Evolutionary conservation across 306 rosid species (phyloP).

Genomic region (Lithocarpus polystachyus): DNA sequence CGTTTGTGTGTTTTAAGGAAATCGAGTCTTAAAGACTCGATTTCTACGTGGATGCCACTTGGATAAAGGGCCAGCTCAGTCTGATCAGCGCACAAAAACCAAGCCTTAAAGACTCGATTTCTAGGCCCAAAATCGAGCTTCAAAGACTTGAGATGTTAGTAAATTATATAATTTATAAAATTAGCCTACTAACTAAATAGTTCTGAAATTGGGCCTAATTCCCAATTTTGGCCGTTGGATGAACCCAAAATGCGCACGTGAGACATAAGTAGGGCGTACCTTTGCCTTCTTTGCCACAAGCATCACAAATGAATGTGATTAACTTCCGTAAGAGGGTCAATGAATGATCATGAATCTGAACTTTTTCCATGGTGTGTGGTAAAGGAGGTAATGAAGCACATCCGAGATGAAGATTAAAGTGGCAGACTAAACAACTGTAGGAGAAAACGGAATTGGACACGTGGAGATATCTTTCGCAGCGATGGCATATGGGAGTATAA

Average conservation of each 20-base stretch:
- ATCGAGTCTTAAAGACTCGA: too few relatives aligned
- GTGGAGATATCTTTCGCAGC: rapidly evolving
- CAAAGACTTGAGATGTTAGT: too few relatives aligned
- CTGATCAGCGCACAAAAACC: too few relatives aligned
- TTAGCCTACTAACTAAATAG: too few relatives aligned
- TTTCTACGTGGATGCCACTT: too few relatives aligned
- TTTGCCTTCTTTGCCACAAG: neutral
- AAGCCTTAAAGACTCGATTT: too few relatives aligned
- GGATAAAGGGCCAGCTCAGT: too few relatives aligned
- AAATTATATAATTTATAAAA: too few relatives aligned
- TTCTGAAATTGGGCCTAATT: too few relatives aligned
- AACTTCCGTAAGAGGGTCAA: neutral
- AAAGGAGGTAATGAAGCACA: neutral
- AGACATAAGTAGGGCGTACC: neutral
- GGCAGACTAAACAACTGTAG: rapidly evolving
- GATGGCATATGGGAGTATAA: rapidly evolving
- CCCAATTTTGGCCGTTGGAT: too few relatives aligned
- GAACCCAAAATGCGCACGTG: neutral
- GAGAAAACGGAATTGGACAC: rapidly evolving
- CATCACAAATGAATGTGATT: neutral
- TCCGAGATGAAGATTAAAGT: neutral
- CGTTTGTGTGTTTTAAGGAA: too few relatives aligned
- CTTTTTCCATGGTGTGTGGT: neutral
- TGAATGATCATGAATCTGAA: neutral
- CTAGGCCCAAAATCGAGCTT: too few relatives aligned